phyloP scores from a whole-genome alignment of 2,329 filamentous ascomycete species.

The Aspergillus texensis region DNA sequence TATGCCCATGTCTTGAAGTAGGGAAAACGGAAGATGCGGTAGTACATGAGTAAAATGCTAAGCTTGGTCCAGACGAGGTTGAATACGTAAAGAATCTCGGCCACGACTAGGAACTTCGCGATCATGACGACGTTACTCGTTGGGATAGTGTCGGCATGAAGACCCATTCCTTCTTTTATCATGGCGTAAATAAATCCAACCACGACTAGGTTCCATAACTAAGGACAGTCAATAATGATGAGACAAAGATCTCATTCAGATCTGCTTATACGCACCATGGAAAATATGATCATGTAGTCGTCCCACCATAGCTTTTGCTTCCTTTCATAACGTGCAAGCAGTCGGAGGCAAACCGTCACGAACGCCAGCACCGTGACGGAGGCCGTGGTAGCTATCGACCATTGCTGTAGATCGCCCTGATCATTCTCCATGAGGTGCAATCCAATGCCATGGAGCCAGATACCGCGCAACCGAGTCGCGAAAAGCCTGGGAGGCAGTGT shows the following conservation, averaged over 20 bases:
- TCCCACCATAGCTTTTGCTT: slow-evolving; percentile 54
- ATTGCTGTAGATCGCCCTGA: slow-evolving; percentile 45
- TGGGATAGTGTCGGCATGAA: slow-evolving; percentile 48
- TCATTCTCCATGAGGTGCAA: slow-evolving; percentile 11
- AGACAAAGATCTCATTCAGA: not conserved
- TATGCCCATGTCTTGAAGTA: slow-evolving; percentile 34
- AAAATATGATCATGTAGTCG: slow-evolving; percentile 54
- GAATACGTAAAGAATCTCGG: slow-evolving; percentile 44
- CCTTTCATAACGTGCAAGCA: slow-evolving; percentile 48
- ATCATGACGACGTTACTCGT: slow-evolving; percentile 35
- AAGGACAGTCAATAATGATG: not conserved
- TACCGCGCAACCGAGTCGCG: not conserved
- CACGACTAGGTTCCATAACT: slow-evolving; percentile 36
- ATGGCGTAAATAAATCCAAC: slow-evolving; percentile 55
- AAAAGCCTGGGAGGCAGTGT: not conserved
- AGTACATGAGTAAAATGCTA: slow-evolving; percentile 32
- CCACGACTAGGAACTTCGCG: slow-evolving; percentile 39
- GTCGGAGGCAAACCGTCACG: slow-evolving; percentile 42
- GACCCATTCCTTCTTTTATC: slow-evolving; percentile 51
- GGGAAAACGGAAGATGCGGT: slow-evolving; percentile 31
- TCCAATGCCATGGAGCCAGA: not conserved
- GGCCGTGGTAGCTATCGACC: slow-evolving; percentile 45
- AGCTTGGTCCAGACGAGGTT: slow-evolving; percentile 34
- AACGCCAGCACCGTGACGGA: slow-evolving; percentile 48
- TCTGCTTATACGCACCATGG: slow-evolving; percentile 44